phyloP scores from a whole-genome alignment of 768 basidiomycete species.

The Calocera cornea region DNA sequence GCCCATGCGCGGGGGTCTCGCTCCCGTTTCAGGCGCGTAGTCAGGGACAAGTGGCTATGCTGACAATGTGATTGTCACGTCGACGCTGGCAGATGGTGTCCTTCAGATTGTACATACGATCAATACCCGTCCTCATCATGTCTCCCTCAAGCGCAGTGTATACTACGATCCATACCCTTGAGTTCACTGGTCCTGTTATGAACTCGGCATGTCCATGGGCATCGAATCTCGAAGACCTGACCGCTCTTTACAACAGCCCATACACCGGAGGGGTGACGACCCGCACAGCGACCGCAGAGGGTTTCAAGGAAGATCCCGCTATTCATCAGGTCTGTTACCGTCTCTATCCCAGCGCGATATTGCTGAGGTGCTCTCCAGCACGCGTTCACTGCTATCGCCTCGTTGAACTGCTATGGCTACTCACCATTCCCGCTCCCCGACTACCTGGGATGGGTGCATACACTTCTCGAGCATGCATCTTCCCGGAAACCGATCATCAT shows the following conservation, averaged over 20 bases:
- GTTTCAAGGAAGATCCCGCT: conserved; percentile 50
- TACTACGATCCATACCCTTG: background rate
- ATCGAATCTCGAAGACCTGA: conserved; percentile 49
- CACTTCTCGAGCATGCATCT: conserved; percentile 32
- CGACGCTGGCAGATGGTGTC: too few relatives aligned
- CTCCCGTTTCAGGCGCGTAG: background rate
- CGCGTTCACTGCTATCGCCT: conserved; percentile 28
- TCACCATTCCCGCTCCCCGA: conserved; percentile 57
- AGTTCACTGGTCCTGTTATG: conserved; percentile 34
- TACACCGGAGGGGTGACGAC: conserved; percentile 71
- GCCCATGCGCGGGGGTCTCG: background rate
- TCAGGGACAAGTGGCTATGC: background rate
- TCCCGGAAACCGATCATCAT: conserved; percentile 55
- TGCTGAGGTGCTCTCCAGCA: conserved; percentile 11
- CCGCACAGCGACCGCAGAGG: conserved; percentile 55
- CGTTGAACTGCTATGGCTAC: conserved; percentile 78
- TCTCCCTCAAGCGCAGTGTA: background rate
- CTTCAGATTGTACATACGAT: too few relatives aligned
- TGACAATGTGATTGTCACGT: background rate
- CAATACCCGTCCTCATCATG: background rate
- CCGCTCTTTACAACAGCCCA: conserved; percentile 48
- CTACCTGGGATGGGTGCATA: conserved; percentile 51
- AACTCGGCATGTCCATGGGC: conserved; percentile 79
- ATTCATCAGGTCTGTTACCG: conserved; percentile 34
- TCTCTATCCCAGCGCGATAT: background rate